Conservation (phyloP, 257 asterid species). For the Rubia yunnanensis region DNA sequence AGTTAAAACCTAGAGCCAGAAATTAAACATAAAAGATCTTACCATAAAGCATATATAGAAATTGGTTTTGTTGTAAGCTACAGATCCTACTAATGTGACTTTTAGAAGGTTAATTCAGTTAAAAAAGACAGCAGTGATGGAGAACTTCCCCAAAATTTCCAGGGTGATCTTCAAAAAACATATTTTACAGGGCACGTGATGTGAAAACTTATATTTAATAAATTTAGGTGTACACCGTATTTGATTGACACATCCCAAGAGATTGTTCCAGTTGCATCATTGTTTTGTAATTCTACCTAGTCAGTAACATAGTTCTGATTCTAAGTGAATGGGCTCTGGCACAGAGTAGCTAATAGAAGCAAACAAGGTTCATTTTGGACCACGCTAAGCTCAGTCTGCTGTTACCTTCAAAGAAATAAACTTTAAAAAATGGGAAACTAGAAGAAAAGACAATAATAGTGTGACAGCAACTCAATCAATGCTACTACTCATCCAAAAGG, state of each 20-base stretch:
- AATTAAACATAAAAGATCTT: conserved; percentile 10
- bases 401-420: neutral
- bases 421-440: neutral
- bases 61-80: neutral
- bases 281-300: neutral
- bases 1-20: conserved; percentile 63
- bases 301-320: neutral
- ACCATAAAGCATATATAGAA: neutral
- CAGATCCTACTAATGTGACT: neutral
- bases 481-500: neutral
- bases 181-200: neutral
- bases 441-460: neutral
- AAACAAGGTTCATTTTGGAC: neutral
- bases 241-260: neutral
- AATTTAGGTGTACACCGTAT: neutral
- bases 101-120: neutral
- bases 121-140: no score
- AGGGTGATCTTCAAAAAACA: neutral
- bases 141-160: neutral
- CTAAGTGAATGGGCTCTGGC: neutral
- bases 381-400: neutral
- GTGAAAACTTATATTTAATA: neutral
- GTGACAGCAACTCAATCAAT: neutral
- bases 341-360: neutral
- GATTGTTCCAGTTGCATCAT: neutral